Percentiles rank a stretch among this genome's conserved stretches.
Conservation (phyloP, 2,329 filamentous ascomycete species). For the Xylariaceae sp. region DNA sequence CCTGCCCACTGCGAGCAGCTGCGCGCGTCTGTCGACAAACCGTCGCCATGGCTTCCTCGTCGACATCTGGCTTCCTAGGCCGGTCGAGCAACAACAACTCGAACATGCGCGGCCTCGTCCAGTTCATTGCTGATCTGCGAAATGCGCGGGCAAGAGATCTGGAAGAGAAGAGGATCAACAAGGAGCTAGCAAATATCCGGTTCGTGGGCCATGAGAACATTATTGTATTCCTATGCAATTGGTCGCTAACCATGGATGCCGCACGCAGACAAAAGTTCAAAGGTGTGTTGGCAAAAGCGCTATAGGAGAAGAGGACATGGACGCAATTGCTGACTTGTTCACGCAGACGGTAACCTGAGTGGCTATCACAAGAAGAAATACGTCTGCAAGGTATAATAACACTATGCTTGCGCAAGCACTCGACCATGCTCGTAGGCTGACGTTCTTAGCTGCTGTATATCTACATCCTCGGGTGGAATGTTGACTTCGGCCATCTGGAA, state of each 20-base stretch:
- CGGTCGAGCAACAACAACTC: constrained; percentile 60
- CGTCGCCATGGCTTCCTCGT: constrained; percentile 49
- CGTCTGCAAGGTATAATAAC: constrained; percentile 92
- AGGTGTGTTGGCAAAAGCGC: constrained; percentile 40
- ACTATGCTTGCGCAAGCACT: constrained; percentile 1
- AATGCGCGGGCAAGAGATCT: constrained; percentile 93
- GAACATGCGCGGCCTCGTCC: constrained; percentile 79
- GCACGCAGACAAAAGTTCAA: constrained; percentile 81
- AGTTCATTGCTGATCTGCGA: constrained; percentile 94
- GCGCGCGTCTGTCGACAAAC: constrained; percentile 12
- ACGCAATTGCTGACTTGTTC: constrained; percentile 20
- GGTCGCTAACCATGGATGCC: constrained; percentile 14
- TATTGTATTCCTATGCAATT: background rate
- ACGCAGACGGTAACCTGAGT: constrained; percentile 72
- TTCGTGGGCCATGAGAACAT: constrained; percentile 33
- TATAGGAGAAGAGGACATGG: constrained; percentile 2
- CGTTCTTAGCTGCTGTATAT: constrained; percentile 79
- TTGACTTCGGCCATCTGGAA: constrained; percentile 97
- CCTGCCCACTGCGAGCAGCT: constrained; percentile 16
- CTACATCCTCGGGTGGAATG: constrained; percentile 97
- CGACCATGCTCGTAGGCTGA: constrained; percentile 5
- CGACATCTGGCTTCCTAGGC: constrained; percentile 55
- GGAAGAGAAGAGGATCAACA: constrained; percentile 99
- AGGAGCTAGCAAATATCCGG: constrained; percentile 96
- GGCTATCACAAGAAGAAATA: constrained; percentile 99